Base-by-base conservation (phyloP, 192 early-diverging fungal genomes). In the Lobosporangium transversale region DNA sequence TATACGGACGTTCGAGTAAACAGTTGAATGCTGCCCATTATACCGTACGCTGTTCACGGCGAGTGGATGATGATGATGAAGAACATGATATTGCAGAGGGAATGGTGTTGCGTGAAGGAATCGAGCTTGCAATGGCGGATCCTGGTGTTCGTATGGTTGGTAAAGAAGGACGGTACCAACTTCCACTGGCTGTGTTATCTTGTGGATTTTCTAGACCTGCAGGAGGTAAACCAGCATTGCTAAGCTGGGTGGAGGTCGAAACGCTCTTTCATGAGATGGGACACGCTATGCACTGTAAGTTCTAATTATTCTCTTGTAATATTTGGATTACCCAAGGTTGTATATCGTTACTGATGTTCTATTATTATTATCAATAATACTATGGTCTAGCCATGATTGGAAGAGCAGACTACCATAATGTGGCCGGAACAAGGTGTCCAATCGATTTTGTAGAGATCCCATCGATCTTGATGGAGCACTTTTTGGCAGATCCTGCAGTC, bases 261-360 rank as follows among this genome's bases (percentile, higher is more conserved):
- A 99, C 98, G 0, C 78, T 98, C 3, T 99, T 97, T 81, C 98
- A 99, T 78, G 98, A 99, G 62, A 97, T 98, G 95, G 98, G 98
- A 4, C 98, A 99, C 66, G 98, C 94, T 3, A 94, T 98, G 91
- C 96, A 97, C 76, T 98, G 80, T 81, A 69, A 68, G 80, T 66
- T 14, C 37, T 40, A 40, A 14, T 7, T 40, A 40, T 40, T 40
- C 14, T 14, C 8, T 40, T 40, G 37, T 14, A n/a, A n/a, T n/a
- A n/a, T n/a, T n/a, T n/a, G n/a, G n/a, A n/a, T n/a, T 15, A 1
- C 1, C n/a, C 23, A 32, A 23, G 24, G 20, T 45, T 32, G 59
- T 37, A 10, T 23, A 33, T n/a, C n/a, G 27, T 37, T 23, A 20
- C 14, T 11, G 4, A 52, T 18, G 17, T 50, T 18, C 55, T 27